These are phyloP conservation scores for Calendula officinalis DNA, from an alignment of 129 eudicot species.

Conservation along the genomic window DNA sequence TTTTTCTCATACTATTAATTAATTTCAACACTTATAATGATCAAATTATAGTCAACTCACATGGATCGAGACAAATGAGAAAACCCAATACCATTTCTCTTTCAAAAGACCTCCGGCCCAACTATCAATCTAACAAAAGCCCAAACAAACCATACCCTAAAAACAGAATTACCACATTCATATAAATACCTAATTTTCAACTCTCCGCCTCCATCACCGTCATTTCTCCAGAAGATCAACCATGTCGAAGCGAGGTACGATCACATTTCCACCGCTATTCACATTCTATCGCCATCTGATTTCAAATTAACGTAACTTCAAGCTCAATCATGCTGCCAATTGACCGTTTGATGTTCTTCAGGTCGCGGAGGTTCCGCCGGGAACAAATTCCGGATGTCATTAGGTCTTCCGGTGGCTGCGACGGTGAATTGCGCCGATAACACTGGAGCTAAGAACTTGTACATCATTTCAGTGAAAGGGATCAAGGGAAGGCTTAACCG, in stretches of 20 bases:
- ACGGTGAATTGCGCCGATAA: conserved; percentile 95
- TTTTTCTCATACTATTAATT: too few relatives aligned
- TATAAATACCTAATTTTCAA: conserved; percentile 30
- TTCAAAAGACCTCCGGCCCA: too few relatives aligned
- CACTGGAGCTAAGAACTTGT: conserved; percentile 82
- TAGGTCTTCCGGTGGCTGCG: conserved; percentile 97
- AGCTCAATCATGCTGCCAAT: neutral
- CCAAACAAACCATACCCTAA: conserved; percentile 22
- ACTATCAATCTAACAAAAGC: too few relatives aligned
- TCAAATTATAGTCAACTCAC: too few relatives aligned
- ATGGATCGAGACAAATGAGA: too few relatives aligned
- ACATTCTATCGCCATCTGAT: neutral
- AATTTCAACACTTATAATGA: too few relatives aligned
- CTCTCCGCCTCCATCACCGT: conserved; percentile 19
- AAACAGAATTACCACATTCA: neutral
- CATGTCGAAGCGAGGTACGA: conserved; percentile 65
- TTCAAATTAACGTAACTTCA: neutral
- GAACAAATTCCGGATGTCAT: conserved; percentile 93
- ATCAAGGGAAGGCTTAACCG: conserved; percentile 77
- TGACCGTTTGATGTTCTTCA: conserved; percentile 11
- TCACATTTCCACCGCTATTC: neutral
- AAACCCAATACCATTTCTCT: too few relatives aligned
- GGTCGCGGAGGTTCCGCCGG: conserved; percentile 99
- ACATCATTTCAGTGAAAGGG: conserved; percentile 85
- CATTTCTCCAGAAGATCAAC: conserved; percentile 14